phyloP scores from a whole-genome alignment of 2,329 filamentous ascomycete species.

The Cladosporium sp. region DNA sequence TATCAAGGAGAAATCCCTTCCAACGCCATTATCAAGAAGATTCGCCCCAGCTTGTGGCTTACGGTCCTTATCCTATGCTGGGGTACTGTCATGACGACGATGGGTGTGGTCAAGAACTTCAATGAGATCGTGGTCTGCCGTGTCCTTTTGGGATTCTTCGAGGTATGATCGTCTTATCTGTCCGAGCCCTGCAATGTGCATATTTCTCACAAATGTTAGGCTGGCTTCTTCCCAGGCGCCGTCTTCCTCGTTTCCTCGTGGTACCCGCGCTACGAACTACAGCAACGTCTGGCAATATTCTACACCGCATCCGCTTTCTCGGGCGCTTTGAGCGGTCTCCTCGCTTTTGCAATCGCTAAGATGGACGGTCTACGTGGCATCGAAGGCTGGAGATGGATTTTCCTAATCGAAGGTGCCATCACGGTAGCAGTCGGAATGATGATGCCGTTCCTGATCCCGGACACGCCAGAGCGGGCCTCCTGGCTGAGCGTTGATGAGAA shows the following conservation, averaged over 20 bases:
- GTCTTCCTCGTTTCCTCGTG: conserved; percentile 13
- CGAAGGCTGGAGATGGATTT: conserved; percentile 24
- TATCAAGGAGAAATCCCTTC: conserved; percentile 37
- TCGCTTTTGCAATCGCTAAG: conserved; percentile 27
- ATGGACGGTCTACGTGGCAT: conserved; percentile 35
- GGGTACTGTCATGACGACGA: conserved; percentile 13
- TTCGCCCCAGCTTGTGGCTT: conserved; percentile 42
- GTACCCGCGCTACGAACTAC: conserved; percentile 32
- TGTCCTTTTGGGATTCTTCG: neutral
- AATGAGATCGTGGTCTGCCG: neutral
- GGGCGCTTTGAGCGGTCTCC: conserved; percentile 21
- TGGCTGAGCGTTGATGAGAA: conserved; percentile 62
- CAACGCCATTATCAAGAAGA: conserved; percentile 41
- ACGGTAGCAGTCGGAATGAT: conserved; percentile 35
- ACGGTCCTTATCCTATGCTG: conserved; percentile 24
- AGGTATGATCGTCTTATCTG: neutral
- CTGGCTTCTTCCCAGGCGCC: conserved; percentile 4
- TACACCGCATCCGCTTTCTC: conserved; percentile 18
- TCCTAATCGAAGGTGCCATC: conserved; percentile 19
- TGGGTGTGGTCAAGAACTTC: neutral
- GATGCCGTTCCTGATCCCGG: conserved; percentile 52
- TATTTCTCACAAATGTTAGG: neutral
- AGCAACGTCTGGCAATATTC: conserved; percentile 24
- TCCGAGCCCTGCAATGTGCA: conserved; percentile 11
- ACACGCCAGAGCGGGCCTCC: conserved; percentile 45